phyloP scores from a whole-genome alignment of 306 rosid species.

The Prunus padus region DNA sequence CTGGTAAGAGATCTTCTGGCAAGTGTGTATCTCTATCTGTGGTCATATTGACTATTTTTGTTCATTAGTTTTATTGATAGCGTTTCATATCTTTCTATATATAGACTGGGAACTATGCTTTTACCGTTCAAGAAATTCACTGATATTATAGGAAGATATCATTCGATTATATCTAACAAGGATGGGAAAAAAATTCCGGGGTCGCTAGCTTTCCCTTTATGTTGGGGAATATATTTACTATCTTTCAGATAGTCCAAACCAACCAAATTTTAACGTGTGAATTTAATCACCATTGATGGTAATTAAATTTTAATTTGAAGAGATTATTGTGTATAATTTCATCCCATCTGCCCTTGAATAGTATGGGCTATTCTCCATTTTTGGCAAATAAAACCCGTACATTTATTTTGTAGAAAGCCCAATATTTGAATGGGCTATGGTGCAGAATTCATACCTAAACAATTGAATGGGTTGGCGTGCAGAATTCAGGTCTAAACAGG shows the following conservation, averaged over 20 bases:
- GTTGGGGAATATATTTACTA: conserved; percentile 3
- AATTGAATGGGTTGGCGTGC: too few species aligned
- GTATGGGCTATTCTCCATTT: too few species aligned
- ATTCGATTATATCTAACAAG: neutral
- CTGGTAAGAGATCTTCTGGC: neutral
- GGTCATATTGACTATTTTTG: neutral
- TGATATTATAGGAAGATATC: neutral
- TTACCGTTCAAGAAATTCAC: neutral
- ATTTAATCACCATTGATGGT: too few species aligned
- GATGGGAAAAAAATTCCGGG: neutral
- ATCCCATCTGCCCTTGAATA: too few species aligned
- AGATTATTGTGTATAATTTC: too few species aligned
- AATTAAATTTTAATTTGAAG: too few species aligned
- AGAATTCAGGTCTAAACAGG: too few species aligned
- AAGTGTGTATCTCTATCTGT: conserved; percentile 1
- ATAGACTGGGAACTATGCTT: neutral
- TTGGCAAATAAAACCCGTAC: too few species aligned
- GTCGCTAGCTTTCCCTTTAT: neutral
- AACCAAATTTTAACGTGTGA: too few species aligned
- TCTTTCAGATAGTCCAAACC: neutral
- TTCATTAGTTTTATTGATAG: neutral
- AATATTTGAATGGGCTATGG: too few species aligned
- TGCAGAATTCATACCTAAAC: too few species aligned
- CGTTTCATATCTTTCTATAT: neutral
- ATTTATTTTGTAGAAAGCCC: too few species aligned